Evolutionary conservation across 345 rosid species (phyloP), one percentile per base, ranked within the genome.

Genomic region (Reutealis trisperma): DNA sequence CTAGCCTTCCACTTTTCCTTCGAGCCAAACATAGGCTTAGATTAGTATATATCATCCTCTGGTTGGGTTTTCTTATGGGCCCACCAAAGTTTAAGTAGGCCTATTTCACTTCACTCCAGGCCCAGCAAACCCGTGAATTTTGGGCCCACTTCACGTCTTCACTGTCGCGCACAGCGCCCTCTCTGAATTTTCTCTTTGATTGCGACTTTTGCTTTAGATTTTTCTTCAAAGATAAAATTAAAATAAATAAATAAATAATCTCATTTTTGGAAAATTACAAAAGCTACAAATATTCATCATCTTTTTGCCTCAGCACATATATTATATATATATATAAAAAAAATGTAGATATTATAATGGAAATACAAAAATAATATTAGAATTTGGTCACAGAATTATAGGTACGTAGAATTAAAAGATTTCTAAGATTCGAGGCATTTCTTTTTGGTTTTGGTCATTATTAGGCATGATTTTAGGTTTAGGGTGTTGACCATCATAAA

Each of bases 71-170:
- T 16, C 44, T 9, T 62, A 24, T 19, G 79, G 89, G 81, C 74
- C 88, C 88, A 79, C 87, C 8, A 73, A 55, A 37, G 41, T 57
- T 24, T 12, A 13, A 74, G 77, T 80, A 75, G 87, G 85, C 85
- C 83, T 27, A 59, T 51, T 76, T 70, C 32, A 79, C 63, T 15
- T 69, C 73, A 64, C 15, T 10, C 11, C 24, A 57, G 85, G 89
- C 89, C 89, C 85, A 79, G 58, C 19, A 19, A 41, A 1, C 75
- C 34, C 45, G 10, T 15, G 63, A n/a, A 14, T 8, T 47, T 47
- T 54, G 77, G 87, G 82, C 90, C 87, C 87, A 75, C 87, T 70
- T 77, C 76, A 51, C 81, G 60, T 67, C 82, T 49, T 54, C 10
- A 1, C 62, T 72, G 84, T 74, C 84, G 44, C 78, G 25, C 62